Evolutionary conservation across 1,284 basidiomycete species (phyloP).

Genomic region (Leccinum pachyderme): DNA sequence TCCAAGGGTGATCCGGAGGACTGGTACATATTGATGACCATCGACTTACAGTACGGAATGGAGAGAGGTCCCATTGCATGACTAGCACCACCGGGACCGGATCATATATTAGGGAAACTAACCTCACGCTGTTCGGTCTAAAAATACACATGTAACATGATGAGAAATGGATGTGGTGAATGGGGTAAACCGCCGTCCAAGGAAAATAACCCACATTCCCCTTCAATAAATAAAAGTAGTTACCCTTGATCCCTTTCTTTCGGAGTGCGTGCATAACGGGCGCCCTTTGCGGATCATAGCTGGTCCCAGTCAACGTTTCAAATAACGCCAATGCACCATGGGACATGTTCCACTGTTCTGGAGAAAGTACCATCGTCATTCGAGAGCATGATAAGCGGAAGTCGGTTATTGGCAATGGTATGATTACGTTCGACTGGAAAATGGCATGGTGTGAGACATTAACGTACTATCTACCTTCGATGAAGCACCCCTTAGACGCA

Average conservation of each 20-base stretch:
- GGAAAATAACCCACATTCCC: conserved; percentile 15
- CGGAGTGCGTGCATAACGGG: conserved; percentile 26
- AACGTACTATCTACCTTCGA: conserved; percentile 21
- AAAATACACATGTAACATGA: not conserved
- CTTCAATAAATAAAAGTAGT: conserved; percentile 28
- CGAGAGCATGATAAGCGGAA: conserved; percentile 24
- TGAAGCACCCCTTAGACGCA: conserved; percentile 34
- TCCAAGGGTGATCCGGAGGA: conserved; percentile 44
- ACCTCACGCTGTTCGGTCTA: conserved; percentile 25
- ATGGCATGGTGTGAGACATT: not conserved
- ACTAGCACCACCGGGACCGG: conserved; percentile 8
- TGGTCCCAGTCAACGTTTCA: conserved; percentile 27
- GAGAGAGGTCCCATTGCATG: conserved; percentile 20
- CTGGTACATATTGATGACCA: not conserved
- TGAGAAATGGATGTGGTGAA: not conserved
- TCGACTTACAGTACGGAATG: conserved; percentile 26
- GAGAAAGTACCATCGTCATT: conserved; percentile 8
- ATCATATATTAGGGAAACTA: not conserved
- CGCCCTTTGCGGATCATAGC: conserved; percentile 20
- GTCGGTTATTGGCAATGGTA: conserved; percentile 31
- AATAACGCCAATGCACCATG: conserved; percentile 18
- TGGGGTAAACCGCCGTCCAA: not conserved
- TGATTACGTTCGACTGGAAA: conserved; percentile 19
- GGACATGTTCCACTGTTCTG: conserved; percentile 10
- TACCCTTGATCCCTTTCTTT: conserved; percentile 15